phyloP scores from a whole-genome alignment of 2,329 filamentous ascomycete species.

The Lanzia echinophila region DNA sequence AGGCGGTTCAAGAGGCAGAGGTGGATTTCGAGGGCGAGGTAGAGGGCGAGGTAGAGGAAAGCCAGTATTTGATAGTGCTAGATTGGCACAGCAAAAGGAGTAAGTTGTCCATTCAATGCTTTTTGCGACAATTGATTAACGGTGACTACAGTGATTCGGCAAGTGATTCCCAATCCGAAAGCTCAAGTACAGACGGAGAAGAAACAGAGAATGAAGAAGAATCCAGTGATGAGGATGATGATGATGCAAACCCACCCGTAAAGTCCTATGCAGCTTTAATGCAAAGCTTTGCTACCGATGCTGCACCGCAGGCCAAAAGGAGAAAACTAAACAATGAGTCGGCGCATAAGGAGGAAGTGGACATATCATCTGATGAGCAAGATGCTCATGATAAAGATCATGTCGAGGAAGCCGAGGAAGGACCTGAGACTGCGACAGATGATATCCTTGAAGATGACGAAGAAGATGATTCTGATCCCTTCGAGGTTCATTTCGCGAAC shows the following conservation, averaged over 20 bases:
- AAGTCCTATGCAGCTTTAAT: conserved; percentile 53
- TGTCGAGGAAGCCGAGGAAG: conserved; percentile 45
- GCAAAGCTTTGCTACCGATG: conserved; percentile 46
- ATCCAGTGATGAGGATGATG: conserved; percentile 39
- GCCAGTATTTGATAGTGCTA: conserved; percentile 40
- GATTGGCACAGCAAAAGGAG: conserved; percentile 41
- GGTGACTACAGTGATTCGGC: conserved; percentile 18
- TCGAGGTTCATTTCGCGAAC: conserved; percentile 70
- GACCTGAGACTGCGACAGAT: conserved; percentile 33
- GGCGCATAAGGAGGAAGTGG: conserved; percentile 14
- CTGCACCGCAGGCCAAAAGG: conserved; percentile 45
- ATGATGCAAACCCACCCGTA: conserved; percentile 31
- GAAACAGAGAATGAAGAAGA: conserved; percentile 40
- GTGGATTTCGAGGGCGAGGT: conserved; percentile 24
- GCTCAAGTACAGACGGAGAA: conserved; percentile 36
- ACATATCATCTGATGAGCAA: conserved; percentile 13
- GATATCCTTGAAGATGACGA: conserved; percentile 35
- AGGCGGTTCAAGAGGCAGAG: conserved; percentile 20
- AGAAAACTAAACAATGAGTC: conserved; percentile 43
- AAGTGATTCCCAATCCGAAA: conserved; percentile 30
- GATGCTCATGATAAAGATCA: conserved; percentile 31
- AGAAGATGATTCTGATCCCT: conserved; percentile 59
- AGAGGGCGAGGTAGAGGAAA: conserved; percentile 30
- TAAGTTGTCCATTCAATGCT: conserved; percentile 6
- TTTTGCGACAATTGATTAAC: conserved; percentile 2